Evolutionary conservation across 2,329 filamentous ascomycete genomes (phyloP), one percentile per base, ranked within the genome.

Genomic region (Alternaria sp.): DNA sequence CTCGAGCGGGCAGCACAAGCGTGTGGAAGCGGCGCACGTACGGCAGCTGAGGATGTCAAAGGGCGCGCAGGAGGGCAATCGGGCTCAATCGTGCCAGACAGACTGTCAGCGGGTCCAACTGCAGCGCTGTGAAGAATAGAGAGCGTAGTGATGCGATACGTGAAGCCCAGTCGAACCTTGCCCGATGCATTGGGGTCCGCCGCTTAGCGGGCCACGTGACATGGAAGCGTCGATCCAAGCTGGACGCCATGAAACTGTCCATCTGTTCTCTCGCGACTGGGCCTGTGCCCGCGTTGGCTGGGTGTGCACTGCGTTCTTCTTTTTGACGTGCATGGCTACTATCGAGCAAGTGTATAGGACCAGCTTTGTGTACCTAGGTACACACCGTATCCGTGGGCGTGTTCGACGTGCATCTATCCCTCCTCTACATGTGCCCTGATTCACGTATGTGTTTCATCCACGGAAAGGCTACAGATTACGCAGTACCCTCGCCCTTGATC

Each of bases 81-180:
- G 58, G 61, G 70, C 70, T 76, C 75, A 79, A 77, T 78, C 75
- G 75, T 67, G 70, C 65, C 56, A 68, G 68, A 65, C 59, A 57
- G 69, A 55, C 44, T 37, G 60, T 47, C 62, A 43, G 66, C 64
- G 62, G 68, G 65, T 67, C 74, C 72, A 72, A 74, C 60, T 66
- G 70, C 67, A 69, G 72, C 66, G 74, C 70, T 65, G 70, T 64
- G 71, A 79, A 79, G 74, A 79, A 79, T 79, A 79, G 73, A 73
- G 71, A 75, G 70, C 68, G 72, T 78, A 78, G 75, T 71, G 73
- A 77, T 78, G 75, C 72, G 73, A 68, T 72, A 60, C 62, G 69
- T 70, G 65, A 67, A 67, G 61, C 47, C 58, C 49, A 60, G 60
- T 54, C 47, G 60, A 63, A 59, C 60, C 60, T 63, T 63, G 60